phyloP scores from a whole-genome alignment of 208 protist species.

The Crithidia sp. region DNA sequence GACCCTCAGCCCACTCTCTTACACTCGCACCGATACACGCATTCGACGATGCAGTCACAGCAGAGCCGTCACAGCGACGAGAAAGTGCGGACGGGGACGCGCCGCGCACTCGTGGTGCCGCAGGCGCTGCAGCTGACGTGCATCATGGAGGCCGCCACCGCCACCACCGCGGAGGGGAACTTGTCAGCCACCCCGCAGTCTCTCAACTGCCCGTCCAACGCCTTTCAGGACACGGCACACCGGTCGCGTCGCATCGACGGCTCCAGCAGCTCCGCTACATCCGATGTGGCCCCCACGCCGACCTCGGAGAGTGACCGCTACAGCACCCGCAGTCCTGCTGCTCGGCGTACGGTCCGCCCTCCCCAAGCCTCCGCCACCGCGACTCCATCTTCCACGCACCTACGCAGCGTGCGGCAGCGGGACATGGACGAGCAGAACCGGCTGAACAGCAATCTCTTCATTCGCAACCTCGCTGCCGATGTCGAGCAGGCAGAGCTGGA shows the following conservation, averaged over 20 bases:
- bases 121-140: neutral
- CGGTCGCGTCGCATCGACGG: neutral
- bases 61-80: neutral
- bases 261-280: constrained; percentile 7
- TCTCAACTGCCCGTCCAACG: neutral
- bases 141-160: neutral
- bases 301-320: neutral
- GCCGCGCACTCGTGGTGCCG: neutral
- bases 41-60: neutral
- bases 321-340: neutral
- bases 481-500: constrained; percentile 49
- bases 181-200: neutral
- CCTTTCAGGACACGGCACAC: neutral
- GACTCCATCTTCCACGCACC: neutral
- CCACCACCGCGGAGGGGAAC: neutral
- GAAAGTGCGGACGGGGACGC: neutral
- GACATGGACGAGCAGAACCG: constrained; percentile 15
- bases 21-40: too few relatives aligned
- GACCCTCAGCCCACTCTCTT: too few relatives aligned
- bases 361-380: neutral
- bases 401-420: neutral
- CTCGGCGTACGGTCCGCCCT: neutral
- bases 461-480: constrained; percentile 44
- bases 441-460: constrained; percentile 62
- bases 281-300: neutral